Base-by-base conservation (phyloP, 2,329 filamentous ascomycete species). In the Lachnellula occidentalis region DNA sequence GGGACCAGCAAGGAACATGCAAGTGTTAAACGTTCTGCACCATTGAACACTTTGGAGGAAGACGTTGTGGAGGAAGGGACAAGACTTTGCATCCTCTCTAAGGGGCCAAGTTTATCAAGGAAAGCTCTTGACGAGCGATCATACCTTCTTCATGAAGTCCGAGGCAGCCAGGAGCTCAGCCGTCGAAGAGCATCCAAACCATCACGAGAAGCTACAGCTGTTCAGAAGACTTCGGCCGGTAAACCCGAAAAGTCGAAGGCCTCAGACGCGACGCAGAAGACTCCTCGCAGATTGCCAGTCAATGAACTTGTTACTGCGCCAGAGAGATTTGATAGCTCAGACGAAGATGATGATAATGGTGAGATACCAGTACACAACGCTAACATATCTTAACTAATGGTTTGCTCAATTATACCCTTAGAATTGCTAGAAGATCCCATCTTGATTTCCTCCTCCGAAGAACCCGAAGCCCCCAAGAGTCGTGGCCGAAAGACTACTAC, bases 41-140 rank as follows among this genome's bases (percentile, higher is more conserved):
- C n/a, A n/a, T n/a, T n/a, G n/a, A n/a, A n/a, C n/a, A n/a, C n/a
- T n/a, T n/a, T n/a, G n/a, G n/a, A n/a, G n/a, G n/a, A n/a, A n/a
- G n/a, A n/a, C n/a, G n/a, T n/a, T n/a, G n/a, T n/a, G n/a, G n/a
- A 76, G 81, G 1, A 78, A 77, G 37, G 77, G 77, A 0, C 79
- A 83, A 53, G 80, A 85, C 55, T 75, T 84, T 50, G 62, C 74
- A 14, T 77, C 83, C 24, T 85, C 80, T 0, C 82, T 80, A 0
- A 83, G 85, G 74, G 78, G 79, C 12, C 55, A 60, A 36, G 42
- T 64, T 3, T 62, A 58, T 15, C 80, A 62, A 48, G 58, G 59
- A 6, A 64, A 78, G 56, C 63, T 69, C 0, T 68, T 85, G 0
- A 67, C 67, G 0, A 63, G 67, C 4, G 70, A 71, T 12, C 80